Evolutionary conservation across 495 filamentous ascomycete genomes (phyloP).

Genomic region (Hapsidospora chrysogenum): DNA sequence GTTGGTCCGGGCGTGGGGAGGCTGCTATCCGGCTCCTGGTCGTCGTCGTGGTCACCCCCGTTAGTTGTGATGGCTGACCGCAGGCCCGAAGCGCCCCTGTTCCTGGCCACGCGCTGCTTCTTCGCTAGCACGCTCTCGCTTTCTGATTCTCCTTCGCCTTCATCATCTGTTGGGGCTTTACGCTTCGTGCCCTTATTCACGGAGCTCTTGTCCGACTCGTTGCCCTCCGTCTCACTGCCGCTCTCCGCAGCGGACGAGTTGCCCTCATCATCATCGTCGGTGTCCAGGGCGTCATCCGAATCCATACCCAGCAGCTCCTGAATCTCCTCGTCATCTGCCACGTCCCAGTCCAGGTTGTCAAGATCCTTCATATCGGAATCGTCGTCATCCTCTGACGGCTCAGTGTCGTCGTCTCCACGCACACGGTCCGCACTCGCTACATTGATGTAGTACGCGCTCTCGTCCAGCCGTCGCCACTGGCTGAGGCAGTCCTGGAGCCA

Average conservation of each 20-base stretch:
- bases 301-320: slow-evolving; percentile 52
- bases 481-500: slow-evolving; percentile 76
- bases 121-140: slow-evolving; percentile 7
- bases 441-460: slow-evolving; percentile 53
- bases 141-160: slow-evolving; percentile 2
- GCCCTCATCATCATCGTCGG: slow-evolving; percentile 14
- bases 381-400: slow-evolving; percentile 20
- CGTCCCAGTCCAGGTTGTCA: too few relatives aligned
- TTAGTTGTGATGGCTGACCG: not conserved
- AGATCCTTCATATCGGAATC: slow-evolving; percentile 32
- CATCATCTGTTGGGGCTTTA: slow-evolving; percentile 19
- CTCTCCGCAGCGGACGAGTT: slow-evolving; percentile 6
- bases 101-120: slow-evolving; percentile 9
- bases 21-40: slow-evolving; percentile 12
- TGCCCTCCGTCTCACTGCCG: slow-evolving; percentile 2
- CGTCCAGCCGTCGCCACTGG: slow-evolving; percentile 59
- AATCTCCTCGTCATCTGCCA: slow-evolving; percentile 47
- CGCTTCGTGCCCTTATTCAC: slow-evolving; percentile 5
- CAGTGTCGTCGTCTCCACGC: slow-evolving; percentile 5
- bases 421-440: slow-evolving; percentile 19
- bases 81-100: slow-evolving; percentile 8
- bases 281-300: slow-evolving; percentile 37
- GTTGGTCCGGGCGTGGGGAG: slow-evolving; percentile 33
- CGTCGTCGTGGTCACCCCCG: slow-evolving; percentile 2
- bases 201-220: not conserved